Conservation (phyloP, 2,329 filamentous ascomycete genomes). For the Colletotrichum ledebouriae region DNA sequence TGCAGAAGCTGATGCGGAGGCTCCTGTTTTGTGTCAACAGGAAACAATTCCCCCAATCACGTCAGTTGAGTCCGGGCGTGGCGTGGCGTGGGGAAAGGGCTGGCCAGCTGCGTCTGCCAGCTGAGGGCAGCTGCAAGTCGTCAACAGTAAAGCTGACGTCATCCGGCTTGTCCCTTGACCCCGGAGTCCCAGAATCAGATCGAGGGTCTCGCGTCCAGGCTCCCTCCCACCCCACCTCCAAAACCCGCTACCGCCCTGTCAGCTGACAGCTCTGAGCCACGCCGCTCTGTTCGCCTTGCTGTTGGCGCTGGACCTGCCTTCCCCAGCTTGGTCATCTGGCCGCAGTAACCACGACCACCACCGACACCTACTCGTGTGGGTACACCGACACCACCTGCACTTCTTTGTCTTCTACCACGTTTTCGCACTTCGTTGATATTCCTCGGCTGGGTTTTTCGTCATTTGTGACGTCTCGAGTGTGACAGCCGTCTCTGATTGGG, state of each 20-base stretch:
- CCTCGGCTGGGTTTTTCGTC: not conserved
- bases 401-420: not conserved
- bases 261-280: conserved; percentile 9
- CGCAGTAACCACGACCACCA: too few species aligned
- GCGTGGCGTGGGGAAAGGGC: not conserved
- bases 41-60: conserved; percentile 11
- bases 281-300: not conserved
- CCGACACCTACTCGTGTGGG: too few species aligned
- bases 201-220: too few species aligned
- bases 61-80: not conserved
- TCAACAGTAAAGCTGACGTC: conserved; percentile 7
- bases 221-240: too few species aligned
- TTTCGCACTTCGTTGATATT: not conserved
- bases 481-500: not conserved
- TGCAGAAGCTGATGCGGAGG: conserved; percentile 16
- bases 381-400: too few species aligned
- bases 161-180: conserved; percentile 9
- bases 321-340: too few species aligned
- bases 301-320: not conserved
- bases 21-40: conserved; percentile 13
- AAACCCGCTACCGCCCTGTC: not conserved
- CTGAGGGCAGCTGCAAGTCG: not conserved
- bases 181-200: not conserved
- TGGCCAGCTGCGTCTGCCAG: too few species aligned
- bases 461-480: not conserved